Evolutionary conservation across 768 basidiomycete species (phyloP).

Genomic region (Psilocybe tampanensis): DNA sequence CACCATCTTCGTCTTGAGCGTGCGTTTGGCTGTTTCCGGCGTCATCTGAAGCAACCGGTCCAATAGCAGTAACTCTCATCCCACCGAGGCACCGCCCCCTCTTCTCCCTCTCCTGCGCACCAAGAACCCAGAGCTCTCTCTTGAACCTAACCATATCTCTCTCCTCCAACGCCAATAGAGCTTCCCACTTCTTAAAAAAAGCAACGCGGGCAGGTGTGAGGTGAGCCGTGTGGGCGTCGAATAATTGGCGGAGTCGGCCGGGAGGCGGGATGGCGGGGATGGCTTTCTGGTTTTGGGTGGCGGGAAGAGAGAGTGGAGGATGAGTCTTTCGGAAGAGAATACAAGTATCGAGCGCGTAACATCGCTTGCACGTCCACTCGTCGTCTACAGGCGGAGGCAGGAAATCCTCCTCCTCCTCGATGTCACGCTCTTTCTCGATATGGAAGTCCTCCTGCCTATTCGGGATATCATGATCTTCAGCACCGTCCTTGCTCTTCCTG

Average conservation of each 20-base stretch:
- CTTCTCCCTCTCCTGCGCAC: slow-evolving; percentile 74
- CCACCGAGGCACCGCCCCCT: slow-evolving; percentile 83
- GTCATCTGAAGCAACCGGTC: neutral
- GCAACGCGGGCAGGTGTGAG: slow-evolving; percentile 63
- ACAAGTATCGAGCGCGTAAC: slow-evolving; percentile 84
- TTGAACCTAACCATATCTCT: slow-evolving; percentile 82
- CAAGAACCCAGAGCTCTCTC: slow-evolving; percentile 94
- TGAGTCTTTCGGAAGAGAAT: slow-evolving; percentile 88
- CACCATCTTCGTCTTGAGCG: slow-evolving; percentile 3
- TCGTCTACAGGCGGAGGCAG: slow-evolving; percentile 90
- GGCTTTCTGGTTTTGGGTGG: neutral
- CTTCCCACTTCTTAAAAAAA: slow-evolving; percentile 94
- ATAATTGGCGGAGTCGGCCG: slow-evolving; percentile 50
- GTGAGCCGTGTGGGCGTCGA: slow-evolving; percentile 79
- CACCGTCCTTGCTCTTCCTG: slow-evolving; percentile 7
- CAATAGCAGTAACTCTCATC: slow-evolving; percentile 50
- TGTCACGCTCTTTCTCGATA: slow-evolving; percentile 16
- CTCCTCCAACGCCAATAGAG: slow-evolving; percentile 82
- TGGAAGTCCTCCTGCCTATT: slow-evolving; percentile 18
- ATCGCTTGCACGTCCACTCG: slow-evolving; percentile 73
- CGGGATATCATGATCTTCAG: neutral
- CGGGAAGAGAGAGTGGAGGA: neutral
- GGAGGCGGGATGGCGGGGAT: neutral
- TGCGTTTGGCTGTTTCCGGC: too few species aligned
- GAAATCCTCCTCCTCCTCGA: slow-evolving; percentile 51